A percentile compares a stretch with the other conserved stretches of the same genome.
Conservation (phyloP, 2,329 filamentous ascomycete species). For the Phaeosphaeriaceae sp. region DNA sequence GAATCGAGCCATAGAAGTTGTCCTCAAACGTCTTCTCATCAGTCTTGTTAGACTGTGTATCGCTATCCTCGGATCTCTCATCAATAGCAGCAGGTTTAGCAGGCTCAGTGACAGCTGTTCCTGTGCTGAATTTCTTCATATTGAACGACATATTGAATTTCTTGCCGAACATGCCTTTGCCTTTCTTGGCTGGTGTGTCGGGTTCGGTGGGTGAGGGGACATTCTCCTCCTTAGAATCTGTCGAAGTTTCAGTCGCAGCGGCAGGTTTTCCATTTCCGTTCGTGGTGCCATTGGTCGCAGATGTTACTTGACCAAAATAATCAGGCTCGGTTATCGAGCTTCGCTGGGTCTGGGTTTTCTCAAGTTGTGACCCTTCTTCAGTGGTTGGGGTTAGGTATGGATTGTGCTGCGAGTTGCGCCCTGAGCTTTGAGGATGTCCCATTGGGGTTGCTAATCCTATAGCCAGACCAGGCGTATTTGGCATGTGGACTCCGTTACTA, state of each 20-base stretch:
- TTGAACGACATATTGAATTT: conserved; percentile 81
- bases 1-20: conserved; percentile 73
- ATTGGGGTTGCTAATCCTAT: conserved; percentile 79
- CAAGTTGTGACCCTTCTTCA: conserved; percentile 55
- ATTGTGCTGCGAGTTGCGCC: conserved; percentile 43
- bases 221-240: conserved; percentile 37
- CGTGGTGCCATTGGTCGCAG: conserved; percentile 26
- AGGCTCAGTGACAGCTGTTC: conserved; percentile 64
- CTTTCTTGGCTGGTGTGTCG: conserved; percentile 55
- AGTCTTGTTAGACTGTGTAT: conserved; percentile 61
- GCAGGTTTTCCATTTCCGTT: conserved; percentile 34
- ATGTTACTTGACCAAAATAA: conserved; percentile 65
- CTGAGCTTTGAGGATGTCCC: conserved; percentile 45
- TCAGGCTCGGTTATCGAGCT: conserved; percentile 68
- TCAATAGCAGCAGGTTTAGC: conserved; percentile 77
- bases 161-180: conserved; percentile 75
- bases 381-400: conserved; percentile 48
- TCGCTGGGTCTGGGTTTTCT: conserved; percentile 62
- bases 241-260: conserved; percentile 33
- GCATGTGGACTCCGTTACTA: conserved; percentile 64
- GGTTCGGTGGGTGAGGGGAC: conserved; percentile 51
- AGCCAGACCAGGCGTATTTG: conserved; percentile 73
- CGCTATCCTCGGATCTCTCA: conserved; percentile 72
- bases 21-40: conserved; percentile 78
- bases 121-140: conserved; percentile 77